A percentile compares a stretch with the other conserved stretches of the same genome.
Conservation (phyloP, 176 grass and related monocot genomes). For the Stipa capillata region DNA sequence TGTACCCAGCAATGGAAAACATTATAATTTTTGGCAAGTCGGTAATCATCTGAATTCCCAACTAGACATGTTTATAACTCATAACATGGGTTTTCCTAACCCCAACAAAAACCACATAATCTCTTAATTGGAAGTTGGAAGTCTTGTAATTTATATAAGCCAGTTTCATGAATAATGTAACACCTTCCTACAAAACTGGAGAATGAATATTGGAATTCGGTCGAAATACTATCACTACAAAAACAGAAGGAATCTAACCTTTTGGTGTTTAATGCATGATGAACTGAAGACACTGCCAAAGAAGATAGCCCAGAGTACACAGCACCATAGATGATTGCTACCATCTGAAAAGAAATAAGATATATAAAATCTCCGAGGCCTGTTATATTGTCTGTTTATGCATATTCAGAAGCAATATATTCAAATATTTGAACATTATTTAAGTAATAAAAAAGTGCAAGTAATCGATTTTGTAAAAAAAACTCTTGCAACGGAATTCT, state of each 20-base stretch:
- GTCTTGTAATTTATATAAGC: not conserved
- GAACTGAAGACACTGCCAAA: slow-evolving; percentile 15
- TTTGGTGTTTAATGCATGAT: slow-evolving; percentile 32
- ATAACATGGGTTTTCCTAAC: not conserved
- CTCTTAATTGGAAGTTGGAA: not conserved
- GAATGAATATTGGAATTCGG: not conserved
- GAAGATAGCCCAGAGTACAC: slow-evolving; percentile 43
- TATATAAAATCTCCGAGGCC: slow-evolving; percentile 10
- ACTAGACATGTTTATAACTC: not conserved
- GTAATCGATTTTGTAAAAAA: not conserved
- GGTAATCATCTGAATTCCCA: not conserved
- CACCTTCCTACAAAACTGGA: not conserved
- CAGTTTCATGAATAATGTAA: not conserved
- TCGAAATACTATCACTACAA: not conserved
- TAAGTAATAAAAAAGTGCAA: too few species aligned
- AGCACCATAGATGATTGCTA: slow-evolving; percentile 58
- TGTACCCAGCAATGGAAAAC: not conserved
- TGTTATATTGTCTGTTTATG: too few species aligned
- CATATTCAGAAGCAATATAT: too few species aligned
- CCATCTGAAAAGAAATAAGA: slow-evolving; percentile 43
- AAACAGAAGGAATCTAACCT: slow-evolving; percentile 19
- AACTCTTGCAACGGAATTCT: not conserved
- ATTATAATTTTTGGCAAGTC: not conserved
- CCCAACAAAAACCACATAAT: not conserved
- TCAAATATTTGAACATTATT: too few species aligned